A percentile compares a stretch with the other conserved stretches of the same genome.
Evolutionary conservation across 257 asterid species (phyloP).

Genomic region (Nicotiana noctiflora): DNA sequence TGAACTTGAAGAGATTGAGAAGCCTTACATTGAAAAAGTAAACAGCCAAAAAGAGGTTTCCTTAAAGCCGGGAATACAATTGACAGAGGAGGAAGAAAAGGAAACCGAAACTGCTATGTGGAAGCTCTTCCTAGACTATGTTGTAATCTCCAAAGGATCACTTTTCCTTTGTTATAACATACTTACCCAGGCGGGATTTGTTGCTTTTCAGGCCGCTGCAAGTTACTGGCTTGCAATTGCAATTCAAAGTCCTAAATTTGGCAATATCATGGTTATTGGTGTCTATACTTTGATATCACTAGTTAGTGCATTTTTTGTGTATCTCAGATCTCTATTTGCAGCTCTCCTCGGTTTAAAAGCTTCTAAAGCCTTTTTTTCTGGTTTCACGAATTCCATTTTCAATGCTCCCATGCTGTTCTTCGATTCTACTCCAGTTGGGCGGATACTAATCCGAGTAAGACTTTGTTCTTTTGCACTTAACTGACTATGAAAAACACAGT

Average conservation of each 20-base stretch:
- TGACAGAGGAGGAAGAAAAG: constrained; percentile 71
- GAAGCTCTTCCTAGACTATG: constrained; percentile 45
- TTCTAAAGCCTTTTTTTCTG: constrained; percentile 51
- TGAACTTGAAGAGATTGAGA: constrained; percentile 15
- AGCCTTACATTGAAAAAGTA: constrained; percentile 16
- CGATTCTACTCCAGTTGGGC: constrained; percentile 79
- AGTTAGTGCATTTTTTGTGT: constrained; percentile 43
- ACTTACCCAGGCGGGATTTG: constrained; percentile 36
- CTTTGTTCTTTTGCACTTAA: neutral
- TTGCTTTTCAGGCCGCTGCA: constrained; percentile 60
- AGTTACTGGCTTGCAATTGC: constrained; percentile 72
- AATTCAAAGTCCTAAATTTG: constrained; percentile 31
- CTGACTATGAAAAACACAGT: neutral
- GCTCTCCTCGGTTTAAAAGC: constrained; percentile 60
- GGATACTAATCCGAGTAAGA: constrained; percentile 71
- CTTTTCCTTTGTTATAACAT: constrained; percentile 3
- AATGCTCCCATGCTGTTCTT: constrained; percentile 79
- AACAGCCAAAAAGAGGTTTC: constrained; percentile 35
- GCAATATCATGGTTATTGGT: constrained; percentile 31
- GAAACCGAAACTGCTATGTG: constrained; percentile 47
- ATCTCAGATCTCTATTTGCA: constrained; percentile 41
- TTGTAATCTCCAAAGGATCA: constrained; percentile 41
- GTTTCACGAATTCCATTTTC: constrained; percentile 50
- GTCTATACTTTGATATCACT: constrained; percentile 42
- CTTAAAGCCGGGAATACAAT: constrained; percentile 24